Evolutionary conservation across 345 rosid genomes (phyloP).

Genomic region (Syzygium jambos): DNA sequence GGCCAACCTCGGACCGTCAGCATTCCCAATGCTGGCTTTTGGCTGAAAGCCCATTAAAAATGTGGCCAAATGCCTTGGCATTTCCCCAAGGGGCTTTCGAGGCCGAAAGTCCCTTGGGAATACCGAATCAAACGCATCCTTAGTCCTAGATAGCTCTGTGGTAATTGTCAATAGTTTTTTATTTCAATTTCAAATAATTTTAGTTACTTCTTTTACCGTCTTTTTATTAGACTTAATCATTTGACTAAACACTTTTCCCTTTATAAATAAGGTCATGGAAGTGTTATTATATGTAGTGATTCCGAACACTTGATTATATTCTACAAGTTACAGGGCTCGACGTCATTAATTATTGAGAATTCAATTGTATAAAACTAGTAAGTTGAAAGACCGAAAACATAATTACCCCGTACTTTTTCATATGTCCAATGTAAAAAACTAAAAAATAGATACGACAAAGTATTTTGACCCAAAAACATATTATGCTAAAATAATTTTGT

Average conservation of each 20-base stretch:
- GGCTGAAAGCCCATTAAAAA: too few species aligned
- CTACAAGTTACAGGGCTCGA: neutral
- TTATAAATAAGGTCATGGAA: neutral
- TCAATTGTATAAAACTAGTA: too few species aligned
- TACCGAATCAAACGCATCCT: too few species aligned
- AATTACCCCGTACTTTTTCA: neutral
- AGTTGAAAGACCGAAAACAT: neutral
- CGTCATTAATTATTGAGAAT: neutral
- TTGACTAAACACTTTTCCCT: neutral
- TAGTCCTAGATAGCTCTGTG: neutral
- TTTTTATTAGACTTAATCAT: neutral
- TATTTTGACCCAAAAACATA: neutral
- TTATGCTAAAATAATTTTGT: neutral
- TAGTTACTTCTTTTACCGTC: neutral
- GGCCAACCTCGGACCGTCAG: too few species aligned
- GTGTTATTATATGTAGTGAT: too few species aligned
- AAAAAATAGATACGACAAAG: neutral
- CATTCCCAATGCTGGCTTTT: too few species aligned
- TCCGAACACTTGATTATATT: neutral
- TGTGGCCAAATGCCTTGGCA: too few species aligned
- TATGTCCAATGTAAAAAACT: neutral
- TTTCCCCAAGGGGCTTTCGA: too few species aligned
- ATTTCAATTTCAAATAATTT: neutral
- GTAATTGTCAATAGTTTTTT: neutral
- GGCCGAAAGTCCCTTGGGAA: too few species aligned